These are phyloP conservation scores for Cryphonectria naterciae DNA, from an alignment of 2,329 filamentous ascomycete species.

Conservation along the genomic window DNA sequence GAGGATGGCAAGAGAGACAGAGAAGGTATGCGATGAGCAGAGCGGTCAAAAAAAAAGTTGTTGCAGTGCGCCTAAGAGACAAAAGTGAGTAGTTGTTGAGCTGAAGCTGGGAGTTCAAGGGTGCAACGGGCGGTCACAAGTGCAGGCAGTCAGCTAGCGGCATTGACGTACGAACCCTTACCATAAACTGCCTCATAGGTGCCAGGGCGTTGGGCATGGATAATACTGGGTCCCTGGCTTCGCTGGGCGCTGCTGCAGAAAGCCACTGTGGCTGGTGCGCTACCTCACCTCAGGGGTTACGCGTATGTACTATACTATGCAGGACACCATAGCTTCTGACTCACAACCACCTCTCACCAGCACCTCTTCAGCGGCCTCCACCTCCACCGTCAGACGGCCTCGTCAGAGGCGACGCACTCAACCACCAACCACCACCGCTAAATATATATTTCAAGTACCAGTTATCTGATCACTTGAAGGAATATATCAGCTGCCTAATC, in stretches of 20 bases:
- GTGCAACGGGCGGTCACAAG: slow-evolving; percentile 17
- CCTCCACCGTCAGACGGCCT: neutral
- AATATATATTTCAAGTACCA: neutral
- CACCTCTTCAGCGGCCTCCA: neutral
- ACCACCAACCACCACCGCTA: neutral
- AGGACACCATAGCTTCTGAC: neutral
- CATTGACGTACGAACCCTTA: slow-evolving; percentile 13
- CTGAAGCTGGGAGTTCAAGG: neutral
- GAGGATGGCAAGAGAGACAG: neutral
- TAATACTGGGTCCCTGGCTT: slow-evolving; percentile 3
- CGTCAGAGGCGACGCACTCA: slow-evolving; percentile 11
- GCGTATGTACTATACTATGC: neutral
- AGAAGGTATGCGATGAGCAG: neutral
- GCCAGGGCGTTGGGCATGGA: slow-evolving; percentile 13
- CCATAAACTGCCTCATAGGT: slow-evolving; percentile 4
- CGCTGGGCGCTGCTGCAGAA: slow-evolving; percentile 5
- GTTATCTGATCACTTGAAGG: neutral
- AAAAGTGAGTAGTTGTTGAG: slow-evolving; percentile 3
- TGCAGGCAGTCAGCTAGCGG: slow-evolving; percentile 1
- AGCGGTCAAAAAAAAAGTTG: neutral
- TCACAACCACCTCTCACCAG: neutral
- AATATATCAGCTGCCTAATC: neutral
- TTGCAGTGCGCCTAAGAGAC: slow-evolving; percentile 1
- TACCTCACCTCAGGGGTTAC: neutral
- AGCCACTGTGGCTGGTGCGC: slow-evolving; percentile 17